Evolutionary conservation across 371 early-diverging fungal genomes (phyloP), one percentile per base, ranked within the genome.

Genomic region (Mucor velutinosus): DNA sequence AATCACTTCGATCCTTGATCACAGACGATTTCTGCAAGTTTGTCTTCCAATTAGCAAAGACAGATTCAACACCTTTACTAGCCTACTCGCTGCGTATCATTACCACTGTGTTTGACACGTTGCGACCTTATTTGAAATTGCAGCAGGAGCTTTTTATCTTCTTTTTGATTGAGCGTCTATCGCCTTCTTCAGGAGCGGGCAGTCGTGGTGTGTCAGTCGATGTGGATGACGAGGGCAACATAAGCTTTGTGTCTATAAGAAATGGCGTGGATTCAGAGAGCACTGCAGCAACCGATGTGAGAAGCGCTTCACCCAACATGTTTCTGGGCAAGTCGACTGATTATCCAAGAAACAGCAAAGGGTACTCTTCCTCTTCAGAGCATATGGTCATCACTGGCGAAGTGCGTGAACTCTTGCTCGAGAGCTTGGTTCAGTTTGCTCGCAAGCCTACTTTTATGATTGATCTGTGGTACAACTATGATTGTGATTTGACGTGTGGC

Each of bases 401-500:
- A 75, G 92, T 91, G 2, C 89, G 96, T 10, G 93, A 95, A 64
- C 74, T 95, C 53, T 69, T 95, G 23, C 71, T 96, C 21, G 96
- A 97, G 67, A 88, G 93, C 43, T 69, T 96, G 56, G 82, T 91
- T n/a, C 86, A 92, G 62, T 80, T 90, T 63, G 83, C 86, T 23
- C 82, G 91, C 56, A 82, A 82, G 45, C 91, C 94, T 11, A 86
- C 90, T 1, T 91, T 97, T 68, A 84, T 94, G 78, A 82, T 88
- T 0, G 96, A 96, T 64, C 83, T 98, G 30, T 98, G 95, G 92
- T 90, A 94, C 61, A 94, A 96, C 76, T 97, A 93, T 72, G 99
- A 98, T 77, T 93, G 95, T 59, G 91, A 95, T 66, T 62, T 92
- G 66, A 84, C 89, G 43, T 87, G 90, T 47, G 89, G 90, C 33